Base-by-base conservation (phyloP, 2,329 filamentous ascomycete genomes). In the Claviceps purpurea region DNA sequence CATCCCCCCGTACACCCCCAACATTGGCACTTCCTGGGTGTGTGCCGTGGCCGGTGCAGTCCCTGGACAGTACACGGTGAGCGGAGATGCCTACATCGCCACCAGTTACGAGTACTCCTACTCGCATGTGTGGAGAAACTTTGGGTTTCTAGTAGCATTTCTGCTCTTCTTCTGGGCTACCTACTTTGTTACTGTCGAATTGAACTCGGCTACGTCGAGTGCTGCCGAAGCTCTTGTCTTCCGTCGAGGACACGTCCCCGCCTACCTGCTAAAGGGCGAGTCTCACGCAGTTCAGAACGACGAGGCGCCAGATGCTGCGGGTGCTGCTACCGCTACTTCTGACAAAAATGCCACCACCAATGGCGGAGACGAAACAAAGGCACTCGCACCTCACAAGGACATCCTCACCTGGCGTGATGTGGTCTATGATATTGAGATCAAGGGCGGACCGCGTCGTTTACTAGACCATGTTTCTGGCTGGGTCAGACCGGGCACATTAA, bases 401-500 rank as follows among this genome's bases (percentile, higher is more conserved):
- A 77, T 90, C 51, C 91, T 93, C 66, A 85, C 85, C 42, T 94
- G 87, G 88, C 75, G 79, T 52, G 75, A 89, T 58, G 82, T 93
- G 0, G 83, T 81, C 56, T 94, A 78, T 52, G 74, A 81, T 20
- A 76, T 81, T 56, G 77, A 84, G 58, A 86, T 94, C 68, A 93
- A 93, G 68, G 75, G 74, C 1, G 78, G 87, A 56, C 69, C 74
- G 1, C 78, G 87, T n/a, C 77, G 84, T 18, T 64, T 95, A 54
- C 68, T 95, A 50, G 83, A 95, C 58, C 72, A 89, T 52, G 85
- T 95, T 1, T 81, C 87, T 58, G 89, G 89, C 5, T 95, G 87
- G 86, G 87, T 95, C 52, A 90, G 90, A 65, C 89, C 89, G 0
- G 89, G 89, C 30, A 94, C 87, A 1, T 70, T 94, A 38, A 95